These are phyloP conservation scores for Phlebiopsis flavidoalba DNA, from an alignment of 768 basidiomycete species.

Conservation along the genomic window DNA sequence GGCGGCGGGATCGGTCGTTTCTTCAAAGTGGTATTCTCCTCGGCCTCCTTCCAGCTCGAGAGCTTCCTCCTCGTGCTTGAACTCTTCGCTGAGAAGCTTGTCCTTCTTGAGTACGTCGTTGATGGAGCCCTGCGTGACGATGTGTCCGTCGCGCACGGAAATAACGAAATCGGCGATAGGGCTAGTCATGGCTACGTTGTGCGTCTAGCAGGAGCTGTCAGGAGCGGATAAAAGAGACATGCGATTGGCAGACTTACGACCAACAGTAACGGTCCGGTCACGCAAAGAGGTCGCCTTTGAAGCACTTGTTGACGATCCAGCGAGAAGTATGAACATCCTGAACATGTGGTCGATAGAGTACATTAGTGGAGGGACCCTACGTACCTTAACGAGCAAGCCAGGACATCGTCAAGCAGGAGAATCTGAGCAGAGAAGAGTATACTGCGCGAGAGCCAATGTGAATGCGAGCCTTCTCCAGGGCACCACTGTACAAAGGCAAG, in stretches of 20 bases:
- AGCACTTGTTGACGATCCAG: constrained; percentile 42
- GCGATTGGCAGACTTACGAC: constrained; percentile 35
- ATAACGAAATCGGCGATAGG: constrained; percentile 55
- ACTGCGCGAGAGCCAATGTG: constrained; percentile 33
- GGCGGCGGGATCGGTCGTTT: background rate
- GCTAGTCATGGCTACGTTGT: constrained; percentile 47
- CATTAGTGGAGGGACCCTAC: constrained; percentile 20
- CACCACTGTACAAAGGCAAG: constrained; percentile 26
- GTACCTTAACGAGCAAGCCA: constrained; percentile 35
- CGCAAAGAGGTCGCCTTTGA: constrained; percentile 37
- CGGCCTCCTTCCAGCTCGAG: constrained; percentile 19
- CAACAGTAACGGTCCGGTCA: constrained; percentile 41
- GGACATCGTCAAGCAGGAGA: constrained; percentile 35
- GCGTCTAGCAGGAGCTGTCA: constrained; percentile 35
- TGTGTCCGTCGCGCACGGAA: constrained; percentile 51
- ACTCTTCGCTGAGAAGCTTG: constrained; percentile 20
- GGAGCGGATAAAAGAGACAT: constrained; percentile 17
- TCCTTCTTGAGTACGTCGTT: constrained; percentile 38
- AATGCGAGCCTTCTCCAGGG: constrained; percentile 43
- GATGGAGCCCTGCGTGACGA: constrained; percentile 43
- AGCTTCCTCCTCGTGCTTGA: constrained; percentile 16
- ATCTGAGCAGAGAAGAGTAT: constrained; percentile 32
- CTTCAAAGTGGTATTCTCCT: background rate
- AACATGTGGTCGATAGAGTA: constrained; percentile 12
- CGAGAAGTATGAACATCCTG: constrained; percentile 43